phyloP scores from a whole-genome alignment of 805 yeast genomes.

The Kluyveromyces aestuarii region DNA sequence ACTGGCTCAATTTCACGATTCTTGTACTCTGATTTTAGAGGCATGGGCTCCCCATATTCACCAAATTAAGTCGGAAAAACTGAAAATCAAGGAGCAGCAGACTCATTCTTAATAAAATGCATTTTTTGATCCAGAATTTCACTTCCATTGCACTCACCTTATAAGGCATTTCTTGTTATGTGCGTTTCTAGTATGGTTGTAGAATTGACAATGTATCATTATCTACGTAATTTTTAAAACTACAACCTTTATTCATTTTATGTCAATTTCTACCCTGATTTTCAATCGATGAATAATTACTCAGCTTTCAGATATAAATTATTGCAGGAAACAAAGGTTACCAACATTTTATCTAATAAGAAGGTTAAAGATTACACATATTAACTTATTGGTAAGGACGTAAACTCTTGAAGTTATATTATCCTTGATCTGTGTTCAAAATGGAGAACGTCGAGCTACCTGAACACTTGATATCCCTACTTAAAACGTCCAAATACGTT shows the following conservation, averaged over 20 bases:
- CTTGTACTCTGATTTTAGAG: conserved; percentile 18
- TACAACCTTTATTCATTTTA: background rate
- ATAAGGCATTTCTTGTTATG: background rate
- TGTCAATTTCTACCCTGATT: background rate
- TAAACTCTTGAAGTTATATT: background rate
- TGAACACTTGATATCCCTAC: conserved; percentile 33
- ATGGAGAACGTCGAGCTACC: conserved; percentile 20
- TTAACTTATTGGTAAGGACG: no score
- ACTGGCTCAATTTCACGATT: conserved; percentile 22
- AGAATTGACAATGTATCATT: background rate
- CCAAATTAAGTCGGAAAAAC: conserved; percentile 20
- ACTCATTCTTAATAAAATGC: background rate
- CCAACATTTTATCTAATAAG: background rate
- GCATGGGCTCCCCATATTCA: conserved; percentile 18
- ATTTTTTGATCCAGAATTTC: background rate
- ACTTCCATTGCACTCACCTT: background rate
- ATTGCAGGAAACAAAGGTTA: no score
- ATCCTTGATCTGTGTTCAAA: background rate
- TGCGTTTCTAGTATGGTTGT: background rate
- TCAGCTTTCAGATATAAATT: no score
- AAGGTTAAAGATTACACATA: no score
- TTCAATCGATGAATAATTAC: background rate
- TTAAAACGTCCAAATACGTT: conserved; percentile 57
- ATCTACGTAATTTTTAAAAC: background rate
- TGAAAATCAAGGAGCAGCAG: conserved; percentile 1